Percentiles rank a stretch among this genome's conserved stretches.
Evolutionary conservation across 78 protist species (phyloP).

Genomic region (Dictyostelium firmibasis): DNA sequence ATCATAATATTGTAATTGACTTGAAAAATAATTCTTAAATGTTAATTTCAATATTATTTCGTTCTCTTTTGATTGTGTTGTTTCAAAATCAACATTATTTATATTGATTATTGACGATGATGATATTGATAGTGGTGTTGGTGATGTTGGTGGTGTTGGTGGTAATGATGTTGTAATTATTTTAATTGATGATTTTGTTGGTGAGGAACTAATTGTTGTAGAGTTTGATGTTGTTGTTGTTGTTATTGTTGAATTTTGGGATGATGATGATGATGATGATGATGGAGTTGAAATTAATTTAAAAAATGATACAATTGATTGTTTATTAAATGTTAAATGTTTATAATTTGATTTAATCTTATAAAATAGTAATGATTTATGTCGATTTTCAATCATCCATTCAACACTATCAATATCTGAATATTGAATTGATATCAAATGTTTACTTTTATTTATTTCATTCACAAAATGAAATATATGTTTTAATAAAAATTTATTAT

Average conservation of each 20-base stretch:
- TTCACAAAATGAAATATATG: neutral
- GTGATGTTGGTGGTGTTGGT: neutral
- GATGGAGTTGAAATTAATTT: neutral
- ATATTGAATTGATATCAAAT: neutral
- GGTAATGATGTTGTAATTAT: neutral
- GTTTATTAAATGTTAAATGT: slow-evolving; percentile 9
- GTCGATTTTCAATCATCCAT: neutral
- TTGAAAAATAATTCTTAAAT: neutral
- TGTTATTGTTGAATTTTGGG: neutral
- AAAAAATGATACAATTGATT: neutral
- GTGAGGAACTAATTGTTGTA: neutral
- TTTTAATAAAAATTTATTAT: slow-evolving; percentile 11
- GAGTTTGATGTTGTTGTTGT: neutral
- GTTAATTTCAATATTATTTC: neutral
- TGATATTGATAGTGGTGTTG: neutral
- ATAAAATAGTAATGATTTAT: neutral
- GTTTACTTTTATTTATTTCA: neutral
- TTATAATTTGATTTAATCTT: slow-evolving; percentile 4
- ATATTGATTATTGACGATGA: neutral
- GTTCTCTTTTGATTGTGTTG: neutral
- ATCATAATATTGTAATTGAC: neutral
- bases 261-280: neutral
- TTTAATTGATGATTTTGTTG: neutral
- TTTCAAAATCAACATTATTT: neutral
- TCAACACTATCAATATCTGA: neutral